Base-by-base conservation (phyloP, 805 yeast genomes). In the Kluyveromyces lactis region DNA sequence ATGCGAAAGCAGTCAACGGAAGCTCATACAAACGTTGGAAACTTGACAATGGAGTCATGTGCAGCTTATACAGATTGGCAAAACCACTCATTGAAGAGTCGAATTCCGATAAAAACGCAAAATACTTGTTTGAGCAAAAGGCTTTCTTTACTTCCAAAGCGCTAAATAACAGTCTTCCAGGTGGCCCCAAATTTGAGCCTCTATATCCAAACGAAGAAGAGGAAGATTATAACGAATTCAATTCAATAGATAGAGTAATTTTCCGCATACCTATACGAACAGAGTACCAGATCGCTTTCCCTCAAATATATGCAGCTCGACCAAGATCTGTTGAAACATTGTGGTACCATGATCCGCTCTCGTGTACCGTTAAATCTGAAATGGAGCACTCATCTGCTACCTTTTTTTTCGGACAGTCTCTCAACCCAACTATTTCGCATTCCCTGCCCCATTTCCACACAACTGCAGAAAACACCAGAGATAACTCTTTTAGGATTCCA, bases 161-260 rank as follows among this genome's bases (percentile, higher is more conserved):
- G 7, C 68, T 92, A 37, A 86, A 89, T 52, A 71, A 80, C 33
- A 81, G 95, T 1, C 68, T 92, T 26, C 96, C 97, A 0, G 95
- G 95, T 10, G 99, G 98, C 0, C 97, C 99, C 10, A 85, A 82
- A 55, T 92, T 87, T 60, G 97, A 89, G 62, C 95, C 95, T 0
- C 62, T 89, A 12, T 77, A 70, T 62, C 77, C 79, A 44, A 84
- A 81, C 38, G 65, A 68, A 28, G 78, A 78, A 48, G 75, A 73
- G 18, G 90, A 82, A 43, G 97, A 89, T 55, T 83, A 73, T 59
- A 86, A 84, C 40, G 97, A 90, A 58, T 89, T 92, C 63, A 89
- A 89, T 52, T 75, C 95, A 7, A 72, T 90, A 29, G 96, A 89
- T 53, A 67, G 95, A 55, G 77, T 87, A 18, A 86, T 92, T 17